Base-by-base conservation (phyloP, 2,329 filamentous ascomycete species). In the Beauveria medogensis region DNA sequence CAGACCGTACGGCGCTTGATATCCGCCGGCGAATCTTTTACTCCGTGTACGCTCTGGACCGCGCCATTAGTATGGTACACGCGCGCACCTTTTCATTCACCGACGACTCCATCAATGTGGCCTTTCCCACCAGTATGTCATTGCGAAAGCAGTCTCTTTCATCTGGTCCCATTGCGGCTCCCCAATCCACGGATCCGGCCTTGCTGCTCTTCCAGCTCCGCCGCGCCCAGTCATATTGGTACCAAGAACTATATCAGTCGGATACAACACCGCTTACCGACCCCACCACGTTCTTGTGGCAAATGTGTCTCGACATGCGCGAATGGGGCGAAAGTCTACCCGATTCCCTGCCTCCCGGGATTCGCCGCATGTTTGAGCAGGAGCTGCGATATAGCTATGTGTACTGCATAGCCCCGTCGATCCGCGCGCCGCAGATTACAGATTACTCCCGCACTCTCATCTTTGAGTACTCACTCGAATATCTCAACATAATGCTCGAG, bases 301-400 rank as follows among this genome's bases (percentile, higher is more conserved):
- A 86, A 62, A 86, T 86, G 73, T 92, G 89, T 68, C 79, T 86
- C 52, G 82, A 89, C 44, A 92, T 91, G 87, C 85, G 82, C 59
- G 83, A 86, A 68, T 97, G 93, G 93, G 88, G 87, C 63, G 84
- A 91, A 41, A 82, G 83, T n/a, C 82, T 96, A 14, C 89, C 91
- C 0, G 75, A 79, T 43, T 82, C 80, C 2, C 80, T 90, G 0
- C 82, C 88, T 0, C 76, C 81, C 0, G 81, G 83, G 28, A 87
- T 92, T 64, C 83, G 86, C 44, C 83, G 89, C 53, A 84, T 92
- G 65, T 95, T 97, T 69, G 89, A 94, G 64, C 83, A 96, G 18
- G 94, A 99, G 70, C 75, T 95, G 47, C 83, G 93, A 52, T 97
- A 96, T 76, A 95, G 91, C 69, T 94, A 91, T 67, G 88, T 96